A percentile compares a stretch with the other conserved stretches of the same genome.
These are phyloP conservation scores for Lactarius indigo DNA, from an alignment of 768 basidiomycete species.

Conservation along the genomic window DNA sequence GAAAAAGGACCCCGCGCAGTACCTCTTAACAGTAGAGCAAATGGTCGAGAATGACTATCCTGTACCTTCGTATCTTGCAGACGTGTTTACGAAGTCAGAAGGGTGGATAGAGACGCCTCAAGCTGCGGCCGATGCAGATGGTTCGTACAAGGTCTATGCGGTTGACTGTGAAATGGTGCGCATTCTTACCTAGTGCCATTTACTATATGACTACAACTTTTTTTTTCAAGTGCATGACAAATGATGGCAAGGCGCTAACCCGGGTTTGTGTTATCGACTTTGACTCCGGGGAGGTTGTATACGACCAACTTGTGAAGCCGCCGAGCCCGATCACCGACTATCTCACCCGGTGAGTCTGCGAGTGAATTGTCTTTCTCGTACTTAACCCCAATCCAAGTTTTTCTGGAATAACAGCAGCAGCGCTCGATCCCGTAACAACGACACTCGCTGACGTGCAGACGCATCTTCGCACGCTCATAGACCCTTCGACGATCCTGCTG, in stretches of 20 bases:
- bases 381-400: conserved; percentile 47
- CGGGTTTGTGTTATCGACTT: conserved; percentile 83
- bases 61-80: conserved; percentile 81
- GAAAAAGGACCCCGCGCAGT: conserved; percentile 63
- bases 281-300: conserved; percentile 65
- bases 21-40: conserved; percentile 72
- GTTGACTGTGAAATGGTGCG: conserved; percentile 97
- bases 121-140: conserved; percentile 31
- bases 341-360: conserved; percentile 66
- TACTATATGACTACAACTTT: neutral
- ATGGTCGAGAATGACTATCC: conserved; percentile 97
- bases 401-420: conserved; percentile 87
- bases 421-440: conserved; percentile 66
- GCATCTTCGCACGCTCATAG: conserved; percentile 59
- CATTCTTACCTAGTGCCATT: neutral
- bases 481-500: conserved; percentile 72
- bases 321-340: conserved; percentile 83
- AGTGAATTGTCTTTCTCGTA: neutral
- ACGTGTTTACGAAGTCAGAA: conserved; percentile 55
- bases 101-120: conserved; percentile 87
- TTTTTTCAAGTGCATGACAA: conserved; percentile 77
- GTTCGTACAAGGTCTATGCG: conserved; percentile 58
- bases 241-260: conserved; percentile 88
- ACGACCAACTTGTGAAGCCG: conserved; percentile 89
- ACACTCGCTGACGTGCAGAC: conserved; percentile 77